phyloP scores from a whole-genome alignment of 2,329 filamentous ascomycete genomes.

The Claviceps humidiphila region DNA sequence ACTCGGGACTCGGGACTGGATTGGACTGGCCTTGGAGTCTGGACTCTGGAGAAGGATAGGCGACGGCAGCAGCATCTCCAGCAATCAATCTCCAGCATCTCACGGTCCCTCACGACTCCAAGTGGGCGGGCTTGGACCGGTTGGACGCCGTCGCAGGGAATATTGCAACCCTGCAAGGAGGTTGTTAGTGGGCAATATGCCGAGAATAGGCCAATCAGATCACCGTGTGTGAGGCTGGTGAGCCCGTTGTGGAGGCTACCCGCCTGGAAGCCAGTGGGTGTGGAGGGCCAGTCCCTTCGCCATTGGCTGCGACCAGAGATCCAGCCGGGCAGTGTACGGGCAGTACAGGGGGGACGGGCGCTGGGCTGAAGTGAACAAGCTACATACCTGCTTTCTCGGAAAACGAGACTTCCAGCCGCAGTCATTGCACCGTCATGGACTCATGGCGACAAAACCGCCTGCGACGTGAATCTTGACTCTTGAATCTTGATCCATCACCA shows the following conservation, averaged over 20 bases:
- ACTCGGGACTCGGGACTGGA: too few relatives aligned
- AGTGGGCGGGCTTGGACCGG: too few relatives aligned
- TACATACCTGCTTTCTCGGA: neutral
- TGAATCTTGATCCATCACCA: too few relatives aligned
- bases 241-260: neutral
- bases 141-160: too few relatives aligned
- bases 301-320: neutral
- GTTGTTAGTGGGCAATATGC: neutral
- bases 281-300: neutral
- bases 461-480: too few relatives aligned
- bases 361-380: neutral
- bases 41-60: too few relatives aligned
- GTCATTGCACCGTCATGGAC: neutral
- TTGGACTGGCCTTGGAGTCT: too few relatives aligned
- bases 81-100: too few relatives aligned
- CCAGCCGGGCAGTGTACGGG: neutral
- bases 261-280: neutral
- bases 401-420: neutral
- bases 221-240: neutral
- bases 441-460: too few relatives aligned
- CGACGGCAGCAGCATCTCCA: too few relatives aligned
- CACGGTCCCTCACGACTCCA: too few relatives aligned
- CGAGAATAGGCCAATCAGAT: neutral
- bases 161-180: neutral
- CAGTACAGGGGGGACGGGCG: neutral